Evolutionary conservation across 345 rosid genomes (phyloP), one percentile per base, ranked within the genome.

Genomic region (Bruguiera sexangula): DNA sequence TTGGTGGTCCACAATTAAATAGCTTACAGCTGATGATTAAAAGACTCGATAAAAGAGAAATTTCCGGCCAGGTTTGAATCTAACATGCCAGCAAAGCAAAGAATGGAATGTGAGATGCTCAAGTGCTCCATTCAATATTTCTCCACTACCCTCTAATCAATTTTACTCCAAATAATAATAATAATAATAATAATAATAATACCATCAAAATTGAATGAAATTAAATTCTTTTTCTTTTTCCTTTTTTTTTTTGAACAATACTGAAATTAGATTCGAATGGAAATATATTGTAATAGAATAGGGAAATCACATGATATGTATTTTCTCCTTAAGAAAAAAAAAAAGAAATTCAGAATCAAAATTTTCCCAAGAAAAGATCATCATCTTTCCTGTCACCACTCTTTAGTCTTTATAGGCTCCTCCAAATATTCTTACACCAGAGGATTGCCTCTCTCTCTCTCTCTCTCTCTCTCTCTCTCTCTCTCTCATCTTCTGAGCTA

Each of bases 381-480:
- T 53, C 83, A 73, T 71, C 83, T 68, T 46, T 61, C 67, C 79
- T 78, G 76, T 69, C 81, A 81, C 63, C 79, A 75, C 82, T 74
- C 78, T 72, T 78, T 68, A 73, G 77, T 1, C 43, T 37, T 37
- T 43, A 43, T 43, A 43, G 50, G 75, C 82, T 76, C 82, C 85
- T 82, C 84, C 88, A 82, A 83, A 84, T 88, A 78, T 87, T 89
- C 88, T 87, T 75, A 65, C 80, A 81, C 82, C 85, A 75, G 84
- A 80, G 81, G 79, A 84, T 84, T 81, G 83, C 69, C 80, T 79
- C 72, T 46, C 39, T 55, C 65, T 58, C 53, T 62, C n/a, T 52
- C 43, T 62, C 68, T 73, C 64, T 73, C 72, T 66, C 75, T 53
- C 63, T 67, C 79, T 71, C 65, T 71, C 65, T 78, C 71, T 72